Conservation (phyloP, 306 rosid genomes). For the Vachellia collinsii region DNA sequence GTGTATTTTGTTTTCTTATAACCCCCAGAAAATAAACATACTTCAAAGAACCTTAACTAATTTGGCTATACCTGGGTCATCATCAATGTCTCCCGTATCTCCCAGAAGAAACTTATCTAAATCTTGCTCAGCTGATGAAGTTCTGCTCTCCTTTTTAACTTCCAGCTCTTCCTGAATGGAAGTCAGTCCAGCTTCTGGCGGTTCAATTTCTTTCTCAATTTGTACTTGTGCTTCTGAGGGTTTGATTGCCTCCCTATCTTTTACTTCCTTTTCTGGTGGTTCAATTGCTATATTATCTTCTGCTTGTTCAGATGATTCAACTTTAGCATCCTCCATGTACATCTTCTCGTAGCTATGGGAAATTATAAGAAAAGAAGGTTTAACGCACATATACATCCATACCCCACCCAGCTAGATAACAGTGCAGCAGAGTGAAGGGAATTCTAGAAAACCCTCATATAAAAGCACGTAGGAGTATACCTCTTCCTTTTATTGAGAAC, state of each 20-base stretch:
- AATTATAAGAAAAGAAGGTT: constrained; percentile 33
- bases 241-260: constrained; percentile 42
- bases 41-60: constrained; percentile 19
- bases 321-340: constrained; percentile 51
- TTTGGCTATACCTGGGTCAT: constrained; percentile 54
- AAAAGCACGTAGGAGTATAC: neutral
- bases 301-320: constrained; percentile 47
- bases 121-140: constrained; percentile 58
- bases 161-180: constrained; percentile 48
- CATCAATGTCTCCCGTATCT: constrained; percentile 59
- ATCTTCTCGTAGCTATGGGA: constrained; percentile 62
- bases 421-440: constrained; percentile 13
- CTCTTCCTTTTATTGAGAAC: neutral
- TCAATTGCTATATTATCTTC: constrained; percentile 47
- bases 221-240: constrained; percentile 29
- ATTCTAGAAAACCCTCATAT: constrained; percentile 16
- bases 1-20: neutral
- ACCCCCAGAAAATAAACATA: constrained; percentile 4
- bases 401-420: neutral
- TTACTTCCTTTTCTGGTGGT: constrained; percentile 37
- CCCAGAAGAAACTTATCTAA: constrained; percentile 79
- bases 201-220: constrained; percentile 46
- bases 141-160: constrained; percentile 40
- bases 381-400: constrained; percentile 23
- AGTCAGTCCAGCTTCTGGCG: constrained; percentile 43